A percentile compares a stretch with the other conserved stretches of the same genome.
Evolutionary conservation across 2,329 filamentous ascomycete species (phyloP).

Genomic region (Cladosporium velox): DNA sequence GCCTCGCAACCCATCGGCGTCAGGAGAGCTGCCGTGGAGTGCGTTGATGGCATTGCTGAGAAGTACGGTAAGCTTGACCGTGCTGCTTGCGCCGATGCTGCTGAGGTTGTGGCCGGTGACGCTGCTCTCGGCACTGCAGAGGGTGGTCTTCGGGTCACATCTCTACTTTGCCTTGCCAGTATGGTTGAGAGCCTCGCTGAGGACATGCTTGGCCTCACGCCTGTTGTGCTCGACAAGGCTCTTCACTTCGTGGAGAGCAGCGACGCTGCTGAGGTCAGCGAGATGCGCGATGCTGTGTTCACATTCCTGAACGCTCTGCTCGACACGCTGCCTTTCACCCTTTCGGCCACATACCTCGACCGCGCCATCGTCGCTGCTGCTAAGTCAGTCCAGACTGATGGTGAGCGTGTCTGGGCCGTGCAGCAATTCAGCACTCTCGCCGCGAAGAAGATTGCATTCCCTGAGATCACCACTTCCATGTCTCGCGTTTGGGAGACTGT

Average conservation of each 20-base stretch:
- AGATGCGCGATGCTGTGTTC: conserved; percentile 74
- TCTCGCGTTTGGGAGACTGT: conserved; percentile 71
- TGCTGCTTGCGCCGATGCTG: conserved; percentile 69
- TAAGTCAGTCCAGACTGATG: conserved; percentile 55
- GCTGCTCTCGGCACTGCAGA: conserved; percentile 76
- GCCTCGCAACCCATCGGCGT: conserved; percentile 71
- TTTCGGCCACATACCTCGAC: conserved; percentile 73
- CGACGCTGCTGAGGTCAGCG: conserved; percentile 52
- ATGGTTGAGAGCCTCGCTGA: conserved; percentile 86
- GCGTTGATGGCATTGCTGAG: conserved; percentile 89
- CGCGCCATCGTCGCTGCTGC: conserved; percentile 72
- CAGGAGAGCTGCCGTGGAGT: conserved; percentile 83
- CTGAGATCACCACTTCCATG: conserved; percentile 72
- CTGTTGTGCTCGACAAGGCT: conserved; percentile 70
- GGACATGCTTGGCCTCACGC: conserved; percentile 79
- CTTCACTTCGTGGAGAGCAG: conserved; percentile 65
- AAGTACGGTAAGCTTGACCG: conserved; percentile 93
- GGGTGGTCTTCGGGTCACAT: conserved; percentile 73
- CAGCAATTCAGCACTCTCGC: conserved; percentile 68
- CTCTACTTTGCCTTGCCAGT: conserved; percentile 85
- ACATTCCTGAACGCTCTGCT: conserved; percentile 77
- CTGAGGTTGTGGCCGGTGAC: conserved; percentile 72
- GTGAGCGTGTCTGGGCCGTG: conserved; percentile 23
- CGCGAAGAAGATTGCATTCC: conserved; percentile 75
- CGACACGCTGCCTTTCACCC: conserved; percentile 85